phyloP scores from a whole-genome alignment of 2,329 filamentous ascomycete species.

The Monilinia polystroma region DNA sequence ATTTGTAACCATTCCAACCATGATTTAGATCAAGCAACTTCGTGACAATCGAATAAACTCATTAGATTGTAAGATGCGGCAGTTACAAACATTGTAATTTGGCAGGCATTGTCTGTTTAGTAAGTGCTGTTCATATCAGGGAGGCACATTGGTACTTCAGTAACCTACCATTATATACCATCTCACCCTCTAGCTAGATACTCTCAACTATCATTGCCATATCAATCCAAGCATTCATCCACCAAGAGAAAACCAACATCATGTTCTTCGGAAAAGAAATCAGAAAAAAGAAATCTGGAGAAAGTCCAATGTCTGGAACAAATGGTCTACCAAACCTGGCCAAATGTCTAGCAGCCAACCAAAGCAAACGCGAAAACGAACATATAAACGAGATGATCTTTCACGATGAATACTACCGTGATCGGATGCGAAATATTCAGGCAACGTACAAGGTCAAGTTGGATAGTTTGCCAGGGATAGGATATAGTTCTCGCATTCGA shows the following conservation, averaged over 20 bases:
- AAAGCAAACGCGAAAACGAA: conserved; percentile 10
- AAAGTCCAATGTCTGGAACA: neutral
- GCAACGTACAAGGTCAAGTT: conserved; percentile 12
- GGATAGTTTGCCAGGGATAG: neutral
- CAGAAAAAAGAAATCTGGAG: neutral
- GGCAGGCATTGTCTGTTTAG: neutral
- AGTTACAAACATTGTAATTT: neutral
- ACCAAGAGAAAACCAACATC: neutral
- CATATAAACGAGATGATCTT: conserved; percentile 1
- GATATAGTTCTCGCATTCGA: conserved; percentile 7
- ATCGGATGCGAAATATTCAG: conserved; percentile 12
- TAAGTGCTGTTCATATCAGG: neutral
- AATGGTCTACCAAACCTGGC: neutral
- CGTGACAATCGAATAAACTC: too few species aligned
- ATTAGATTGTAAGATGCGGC: neutral
- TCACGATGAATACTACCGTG: conserved; percentile 13
- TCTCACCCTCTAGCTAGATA: neutral
- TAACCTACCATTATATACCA: neutral
- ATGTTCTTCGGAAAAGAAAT: conserved; percentile 1
- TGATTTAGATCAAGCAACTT: too few species aligned
- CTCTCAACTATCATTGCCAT: neutral
- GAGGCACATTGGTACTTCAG: neutral
- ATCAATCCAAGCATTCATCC: too few species aligned
- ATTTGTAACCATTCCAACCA: too few species aligned
- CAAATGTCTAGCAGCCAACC: neutral